Percentiles rank a stretch among this genome's conserved stretches.
These are phyloP conservation scores for Pseudogymnoascus sp. DNA, from an alignment of 2,329 filamentous ascomycete genomes.

Conservation along the genomic window DNA sequence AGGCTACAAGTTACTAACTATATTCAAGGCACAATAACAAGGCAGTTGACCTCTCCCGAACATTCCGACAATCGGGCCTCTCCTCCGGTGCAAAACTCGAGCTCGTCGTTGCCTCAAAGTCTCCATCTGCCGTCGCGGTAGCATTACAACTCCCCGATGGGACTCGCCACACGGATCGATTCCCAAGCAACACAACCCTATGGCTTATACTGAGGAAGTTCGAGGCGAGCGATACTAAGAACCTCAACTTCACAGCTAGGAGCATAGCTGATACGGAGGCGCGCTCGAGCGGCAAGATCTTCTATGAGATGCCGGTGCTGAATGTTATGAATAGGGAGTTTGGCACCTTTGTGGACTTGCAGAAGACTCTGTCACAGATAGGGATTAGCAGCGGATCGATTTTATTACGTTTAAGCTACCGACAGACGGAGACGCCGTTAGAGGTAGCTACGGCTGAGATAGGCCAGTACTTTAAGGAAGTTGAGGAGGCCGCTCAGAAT, in stretches of 20 bases:
- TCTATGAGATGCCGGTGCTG: slow-evolving; percentile 79
- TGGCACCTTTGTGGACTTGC: slow-evolving; percentile 67
- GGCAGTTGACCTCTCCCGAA: slow-evolving; percentile 72
- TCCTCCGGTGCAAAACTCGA: slow-evolving; percentile 83
- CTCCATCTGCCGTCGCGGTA: slow-evolving; percentile 75
- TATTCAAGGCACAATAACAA: slow-evolving; percentile 66
- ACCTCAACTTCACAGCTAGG: slow-evolving; percentile 75
- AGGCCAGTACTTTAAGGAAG: slow-evolving; percentile 55
- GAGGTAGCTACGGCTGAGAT: slow-evolving; percentile 83
- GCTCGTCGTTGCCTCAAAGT: slow-evolving; percentile 78
- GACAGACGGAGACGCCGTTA: slow-evolving; percentile 65
- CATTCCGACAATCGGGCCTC: slow-evolving; percentile 76
- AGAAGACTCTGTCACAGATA: slow-evolving; percentile 80
- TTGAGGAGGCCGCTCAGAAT: slow-evolving; percentile 10
- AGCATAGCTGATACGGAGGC: slow-evolving; percentile 57
- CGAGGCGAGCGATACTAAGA: slow-evolving; percentile 58
- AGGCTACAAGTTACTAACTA: slow-evolving; percentile 15
- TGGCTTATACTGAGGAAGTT: slow-evolving; percentile 89
- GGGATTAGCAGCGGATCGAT: slow-evolving; percentile 80
- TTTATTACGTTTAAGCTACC: slow-evolving; percentile 69
- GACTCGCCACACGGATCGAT: slow-evolving; percentile 70
- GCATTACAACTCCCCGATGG: slow-evolving; percentile 75
- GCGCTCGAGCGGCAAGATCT: slow-evolving; percentile 60
- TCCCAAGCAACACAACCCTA: slow-evolving; percentile 77
- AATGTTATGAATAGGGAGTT: slow-evolving; percentile 77